A percentile compares a stretch with the other conserved stretches of the same genome.
phyloP scores from a whole-genome alignment of 805 yeast genomes.

The Metschnikowia lochheadii region DNA sequence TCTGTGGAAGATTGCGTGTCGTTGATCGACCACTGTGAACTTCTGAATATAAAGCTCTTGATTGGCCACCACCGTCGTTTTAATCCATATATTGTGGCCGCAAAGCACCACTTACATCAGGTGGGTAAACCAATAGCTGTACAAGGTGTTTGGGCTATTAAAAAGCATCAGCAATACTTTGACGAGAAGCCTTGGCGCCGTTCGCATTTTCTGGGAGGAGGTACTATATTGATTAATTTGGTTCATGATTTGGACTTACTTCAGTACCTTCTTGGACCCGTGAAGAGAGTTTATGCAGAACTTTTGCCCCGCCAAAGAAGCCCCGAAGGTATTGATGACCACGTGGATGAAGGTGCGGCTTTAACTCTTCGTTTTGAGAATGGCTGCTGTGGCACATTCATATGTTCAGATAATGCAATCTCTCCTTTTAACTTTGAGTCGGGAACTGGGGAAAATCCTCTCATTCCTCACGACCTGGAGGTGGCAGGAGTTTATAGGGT shows the following conservation, averaged over 20 bases:
- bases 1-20: slow-evolving; percentile 32
- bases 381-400: slow-evolving; percentile 39
- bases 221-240: slow-evolving; percentile 37
- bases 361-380: slow-evolving; percentile 34
- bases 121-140: slow-evolving; percentile 34
- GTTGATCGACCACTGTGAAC: slow-evolving; percentile 25
- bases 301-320: slow-evolving; percentile 29
- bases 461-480: slow-evolving; percentile 28
- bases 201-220: slow-evolving; percentile 33
- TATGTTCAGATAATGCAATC: slow-evolving; percentile 39
- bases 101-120: slow-evolving; percentile 29
- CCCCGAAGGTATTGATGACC: slow-evolving; percentile 15
- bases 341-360: slow-evolving; percentile 42
- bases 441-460: slow-evolving; percentile 44
- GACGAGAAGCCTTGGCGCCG: slow-evolving; percentile 38
- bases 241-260: slow-evolving; percentile 41
- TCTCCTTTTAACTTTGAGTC: slow-evolving; percentile 40
- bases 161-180: slow-evolving; percentile 34
- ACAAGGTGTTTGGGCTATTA: slow-evolving; percentile 40
- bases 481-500: slow-evolving; percentile 36
- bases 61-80: slow-evolving; percentile 43
- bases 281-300: slow-evolving; percentile 38
- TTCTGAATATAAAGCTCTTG: slow-evolving; percentile 27
- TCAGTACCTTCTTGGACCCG: slow-evolving; percentile 39
- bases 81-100: slow-evolving; percentile 38